Evolutionary conservation across 2,329 filamentous ascomycete genomes (phyloP), one percentile per base, ranked within the genome.

Genomic region (Trichothecium roseum): DNA sequence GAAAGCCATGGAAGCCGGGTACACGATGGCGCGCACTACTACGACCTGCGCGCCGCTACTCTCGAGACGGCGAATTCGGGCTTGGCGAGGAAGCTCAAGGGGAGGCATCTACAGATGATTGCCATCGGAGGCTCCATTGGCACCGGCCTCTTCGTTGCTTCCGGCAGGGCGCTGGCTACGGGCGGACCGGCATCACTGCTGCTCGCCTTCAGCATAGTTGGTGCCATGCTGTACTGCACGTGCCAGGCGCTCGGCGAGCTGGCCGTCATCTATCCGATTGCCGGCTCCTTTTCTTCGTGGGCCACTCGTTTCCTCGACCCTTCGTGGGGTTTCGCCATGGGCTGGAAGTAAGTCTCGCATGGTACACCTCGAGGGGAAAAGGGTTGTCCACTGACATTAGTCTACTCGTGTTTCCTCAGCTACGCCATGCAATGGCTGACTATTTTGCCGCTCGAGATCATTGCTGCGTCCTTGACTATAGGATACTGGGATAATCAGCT

Each of bases 311-410:
- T 96, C 50, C 60, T 96, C 14, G 87, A 95, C 51, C 89, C 88
- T 1, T 88, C 88, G 1, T 94, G 86, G 86, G 87, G 87, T 0
- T 94, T 94, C 52, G 84, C 86, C 32, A 93, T 94, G 84, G 87
- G 86, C 13, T 94, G 86, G 86, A 94, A 93, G 70, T 84, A 56
- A 57, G 75, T 68, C 14, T 16, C 9, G 6, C 28, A n/a, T n/a
- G n/a, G n/a, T n/a, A n/a, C n/a, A n/a, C n/a, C n/a, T n/a, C n/a
- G n/a, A n/a, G n/a, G n/a, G n/a, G n/a, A n/a, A n/a, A n/a, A n/a
- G n/a, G n/a, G n/a, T n/a, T 17, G 5, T 31, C 9, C 18, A 12
- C 12, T 15, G 12, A 13, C 10, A 8, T 28, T 28, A 14, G 9
- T 18, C 18, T 15, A 13, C 34, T 18, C 13, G 17, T 33, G 30